Evolutionary conservation across 176 grass and related monocot genomes (phyloP), one percentile per base, ranked within the genome.

Genomic region (Oryza glumipatula): DNA sequence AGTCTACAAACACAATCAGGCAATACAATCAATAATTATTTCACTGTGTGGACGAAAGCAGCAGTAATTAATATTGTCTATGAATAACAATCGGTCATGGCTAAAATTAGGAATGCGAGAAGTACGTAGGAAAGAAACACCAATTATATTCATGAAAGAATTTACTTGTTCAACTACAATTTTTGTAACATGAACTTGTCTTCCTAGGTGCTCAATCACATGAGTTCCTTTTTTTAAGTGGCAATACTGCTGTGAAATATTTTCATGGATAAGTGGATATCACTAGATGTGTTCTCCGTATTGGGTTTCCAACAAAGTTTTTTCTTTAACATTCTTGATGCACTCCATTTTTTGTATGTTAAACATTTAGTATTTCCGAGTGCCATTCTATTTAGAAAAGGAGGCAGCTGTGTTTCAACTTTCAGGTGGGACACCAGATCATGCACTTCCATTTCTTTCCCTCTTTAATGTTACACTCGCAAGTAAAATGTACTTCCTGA

Each of bases 1-100:
- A 65, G 54, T 99, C 93, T 96, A 75, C 21, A 68, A 79, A 33
- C 65, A 68, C 11, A 90, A 79, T 28, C 14, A 11, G 23, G 7
- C 15, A 90, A 79, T 28, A 28, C 30, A 32, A 1, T 65, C 15
- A 44, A 68, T 41, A 68, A 28, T 28, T 28, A 28, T 28, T 28
- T 28, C 28, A 28, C 28, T 28, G 28, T 28, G 28, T 28, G 28
- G 28, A 28, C 28, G 28, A 28, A 28, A 72, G 4, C 71, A 72
- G 51, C 41, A 3, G 33, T 19, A 61, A 22, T 13, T 81, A 80
- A 75, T 19, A 51, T 60, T 33, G 3, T 52, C 12, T 13, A 43
- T 43, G 76, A 9, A 74, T 47, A 51, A n/a, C 21, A 76, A 58
- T 10, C 22, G 52, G 35, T n/a, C 15, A 52, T 16, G 7, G 10